Base-by-base conservation (phyloP, 768 basidiomycete species). In the Lactifluus volemus region DNA sequence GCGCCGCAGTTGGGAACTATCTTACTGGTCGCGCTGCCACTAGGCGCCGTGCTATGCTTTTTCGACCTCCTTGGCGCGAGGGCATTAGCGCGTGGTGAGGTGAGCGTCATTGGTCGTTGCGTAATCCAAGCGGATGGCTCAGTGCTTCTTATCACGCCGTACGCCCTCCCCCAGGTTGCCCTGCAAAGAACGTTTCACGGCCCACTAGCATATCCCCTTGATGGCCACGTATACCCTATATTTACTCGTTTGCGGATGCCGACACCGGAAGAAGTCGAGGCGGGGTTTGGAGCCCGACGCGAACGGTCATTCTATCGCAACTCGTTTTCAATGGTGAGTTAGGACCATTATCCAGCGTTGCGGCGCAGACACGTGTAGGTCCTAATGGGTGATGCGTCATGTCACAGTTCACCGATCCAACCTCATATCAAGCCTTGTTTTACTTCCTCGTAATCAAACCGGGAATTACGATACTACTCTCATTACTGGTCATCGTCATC, bases 361-460 rank as follows among this genome's bases (percentile, higher is more conserved):
- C 14, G 54, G 55, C 54, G 15, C 47, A 12, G 21, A 41, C 59
- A 55, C 53, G 58, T 66, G 59, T 15, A 41, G 17, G 53, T 12
- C 49, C 50, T 63, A 52, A 58, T 54, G 39, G n/a, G n/a, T 39
- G 48, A 45, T 45, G 30, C 9, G 5, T 25, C 4, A 14, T 49
- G 21, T 42, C 62, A 19, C 65, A 90, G 89, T 92, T 92, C 72
- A 84, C 85, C 45, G 89, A 92, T 67, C 75, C 86, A 42, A 88
- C 86, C 5, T 88, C 89, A 17, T 92, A 89, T 71, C 88, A 88
- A 74, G 85, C 90, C 0, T 78, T 92, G 3, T 92, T 92, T 77
- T 92, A 92, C 70, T 92, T 92, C 74, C 79, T 92, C 62, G 87
- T 92, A 53, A 84, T 92, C 76, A 92, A 92, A 70, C 88, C 90